Conservation (phyloP, 768 basidiomycete genomes). For the Russula virescens region DNA sequence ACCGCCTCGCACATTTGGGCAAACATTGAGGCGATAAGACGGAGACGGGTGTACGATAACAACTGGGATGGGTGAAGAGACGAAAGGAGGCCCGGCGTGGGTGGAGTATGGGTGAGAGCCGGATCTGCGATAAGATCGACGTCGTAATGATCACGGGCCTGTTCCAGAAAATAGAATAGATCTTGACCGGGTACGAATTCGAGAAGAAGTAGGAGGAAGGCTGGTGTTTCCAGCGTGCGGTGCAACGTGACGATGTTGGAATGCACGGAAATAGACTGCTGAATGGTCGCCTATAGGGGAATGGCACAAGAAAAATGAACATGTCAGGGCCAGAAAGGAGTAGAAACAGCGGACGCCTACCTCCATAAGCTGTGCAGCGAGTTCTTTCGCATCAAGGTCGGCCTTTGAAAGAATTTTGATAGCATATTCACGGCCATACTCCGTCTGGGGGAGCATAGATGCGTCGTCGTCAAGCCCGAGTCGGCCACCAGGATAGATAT, state of each 20-base stretch:
- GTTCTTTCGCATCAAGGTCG: slow-evolving; percentile 82
- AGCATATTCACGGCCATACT: slow-evolving; percentile 82
- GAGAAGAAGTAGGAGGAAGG: slow-evolving; percentile 86
- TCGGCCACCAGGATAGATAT: slow-evolving; percentile 46
- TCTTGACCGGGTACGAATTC: slow-evolving; percentile 98
- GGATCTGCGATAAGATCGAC: slow-evolving; percentile 35
- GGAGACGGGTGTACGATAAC: slow-evolving; percentile 81
- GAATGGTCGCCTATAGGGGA: slow-evolving; percentile 75
- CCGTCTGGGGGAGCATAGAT: slow-evolving; percentile 30
- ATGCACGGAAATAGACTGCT: slow-evolving; percentile 86
- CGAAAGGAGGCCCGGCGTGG: slow-evolving; percentile 88
- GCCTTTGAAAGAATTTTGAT: slow-evolving; percentile 95
- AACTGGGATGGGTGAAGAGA: slow-evolving; percentile 73
- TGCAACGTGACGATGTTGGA: slow-evolving; percentile 94
- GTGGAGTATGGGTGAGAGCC: slow-evolving; percentile 64
- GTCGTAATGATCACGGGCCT: slow-evolving; percentile 83
- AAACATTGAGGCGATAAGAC: slow-evolving; percentile 96
- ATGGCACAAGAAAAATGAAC: slow-evolving; percentile 1
- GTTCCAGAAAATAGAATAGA: slow-evolving; percentile 96
- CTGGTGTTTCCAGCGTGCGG: slow-evolving; percentile 86
- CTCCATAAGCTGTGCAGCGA: slow-evolving; percentile 89
- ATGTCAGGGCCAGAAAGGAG: slow-evolving; percentile 4
- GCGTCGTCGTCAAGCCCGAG: slow-evolving; percentile 33
- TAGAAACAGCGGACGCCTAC: slow-evolving; percentile 35
- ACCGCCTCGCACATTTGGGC: slow-evolving; percentile 99